These are phyloP conservation scores for Melanomma pulvis-pyrius DNA, from an alignment of 495 filamentous ascomycete species.

Conservation along the genomic window DNA sequence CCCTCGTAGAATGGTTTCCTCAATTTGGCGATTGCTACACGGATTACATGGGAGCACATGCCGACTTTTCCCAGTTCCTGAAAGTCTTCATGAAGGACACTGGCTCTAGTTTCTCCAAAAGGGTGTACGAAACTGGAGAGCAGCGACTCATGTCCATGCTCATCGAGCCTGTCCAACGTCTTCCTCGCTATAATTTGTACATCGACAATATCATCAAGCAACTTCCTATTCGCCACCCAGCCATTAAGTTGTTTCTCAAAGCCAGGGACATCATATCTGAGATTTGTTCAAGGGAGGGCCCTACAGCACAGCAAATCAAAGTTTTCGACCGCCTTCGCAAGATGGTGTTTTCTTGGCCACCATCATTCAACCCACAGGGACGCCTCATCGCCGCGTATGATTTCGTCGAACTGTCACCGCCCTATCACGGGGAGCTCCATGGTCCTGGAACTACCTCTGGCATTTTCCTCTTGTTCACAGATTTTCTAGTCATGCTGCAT, in stretches of 20 bases:
- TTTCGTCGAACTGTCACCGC: conserved; percentile 73
- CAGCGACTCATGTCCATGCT: conserved; percentile 87
- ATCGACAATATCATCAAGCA: conserved; percentile 91
- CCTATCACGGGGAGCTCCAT: conserved; percentile 59
- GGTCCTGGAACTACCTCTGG: conserved; percentile 54
- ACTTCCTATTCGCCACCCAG: conserved; percentile 81
- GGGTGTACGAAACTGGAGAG: conserved; percentile 82
- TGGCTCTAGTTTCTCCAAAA: conserved; percentile 76
- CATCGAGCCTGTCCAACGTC: conserved; percentile 93
- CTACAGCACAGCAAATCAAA: conserved; percentile 65
- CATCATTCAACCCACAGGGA: conserved; percentile 68
- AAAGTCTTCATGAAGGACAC: conserved; percentile 70
- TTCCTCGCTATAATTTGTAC: conserved; percentile 92
- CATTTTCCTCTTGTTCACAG: conserved; percentile 82
- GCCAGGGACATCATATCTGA: conserved; percentile 90
- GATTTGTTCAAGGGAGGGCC: conserved; percentile 85
- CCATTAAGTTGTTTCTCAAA: conserved; percentile 74
- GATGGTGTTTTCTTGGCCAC: conserved; percentile 80
- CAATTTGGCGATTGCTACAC: conserved; percentile 86
- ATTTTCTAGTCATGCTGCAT: conserved; percentile 74
- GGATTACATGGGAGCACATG: conserved; percentile 85
- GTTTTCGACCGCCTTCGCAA: conserved; percentile 71
- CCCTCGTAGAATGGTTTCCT: conserved; percentile 86
- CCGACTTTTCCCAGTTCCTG: conserved; percentile 78
- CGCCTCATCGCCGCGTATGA: conserved; percentile 85